Evolutionary conservation across 2,329 filamentous ascomycete genomes (phyloP).

Genomic region (Fusarium sp.): DNA sequence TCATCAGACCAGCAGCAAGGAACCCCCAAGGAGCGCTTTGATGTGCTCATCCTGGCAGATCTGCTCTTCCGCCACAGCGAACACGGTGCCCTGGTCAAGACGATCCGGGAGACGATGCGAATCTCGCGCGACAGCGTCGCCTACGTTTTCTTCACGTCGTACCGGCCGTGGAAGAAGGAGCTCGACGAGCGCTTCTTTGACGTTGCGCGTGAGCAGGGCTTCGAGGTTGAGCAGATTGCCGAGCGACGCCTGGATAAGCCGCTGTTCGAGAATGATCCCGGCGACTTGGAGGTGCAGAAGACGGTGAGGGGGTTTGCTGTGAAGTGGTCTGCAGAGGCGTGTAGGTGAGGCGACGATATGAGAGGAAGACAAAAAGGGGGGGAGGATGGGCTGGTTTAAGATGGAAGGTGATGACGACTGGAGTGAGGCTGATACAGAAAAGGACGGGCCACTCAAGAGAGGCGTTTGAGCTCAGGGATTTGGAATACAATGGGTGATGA

Average conservation of each 20-base stretch:
- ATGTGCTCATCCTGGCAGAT: slow-evolving; percentile 89
- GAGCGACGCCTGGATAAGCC: slow-evolving; percentile 88
- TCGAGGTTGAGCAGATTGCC: slow-evolving; percentile 83
- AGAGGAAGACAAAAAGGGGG: background rate
- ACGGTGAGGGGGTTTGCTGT: slow-evolving; percentile 87
- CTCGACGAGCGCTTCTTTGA: slow-evolving; percentile 93
- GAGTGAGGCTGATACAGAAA: slow-evolving; percentile 17
- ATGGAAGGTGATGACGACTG: background rate
- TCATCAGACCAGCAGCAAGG: slow-evolving; percentile 11
- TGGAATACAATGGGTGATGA: slow-evolving; percentile 37
- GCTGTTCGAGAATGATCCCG: slow-evolving; percentile 91
- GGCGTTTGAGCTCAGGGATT: slow-evolving; percentile 4
- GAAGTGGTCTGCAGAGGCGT: slow-evolving; percentile 70
- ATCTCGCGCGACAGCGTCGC: slow-evolving; percentile 71
- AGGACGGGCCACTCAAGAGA: slow-evolving; percentile 2
- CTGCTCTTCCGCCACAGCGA: slow-evolving; percentile 93
- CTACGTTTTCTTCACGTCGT: slow-evolving; percentile 94
- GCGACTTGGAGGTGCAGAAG: slow-evolving; percentile 84
- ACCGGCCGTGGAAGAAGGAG: slow-evolving; percentile 89
- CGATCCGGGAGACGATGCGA: slow-evolving; percentile 78
- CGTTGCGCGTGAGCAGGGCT: slow-evolving; percentile 77
- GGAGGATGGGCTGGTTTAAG: slow-evolving; percentile 2
- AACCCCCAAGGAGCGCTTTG: slow-evolving; percentile 68
- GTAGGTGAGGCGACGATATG: slow-evolving; percentile 13
- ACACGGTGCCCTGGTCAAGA: slow-evolving; percentile 83